phyloP scores from a whole-genome alignment of 805 yeast genomes.

The Brettanomyces anomalus region DNA sequence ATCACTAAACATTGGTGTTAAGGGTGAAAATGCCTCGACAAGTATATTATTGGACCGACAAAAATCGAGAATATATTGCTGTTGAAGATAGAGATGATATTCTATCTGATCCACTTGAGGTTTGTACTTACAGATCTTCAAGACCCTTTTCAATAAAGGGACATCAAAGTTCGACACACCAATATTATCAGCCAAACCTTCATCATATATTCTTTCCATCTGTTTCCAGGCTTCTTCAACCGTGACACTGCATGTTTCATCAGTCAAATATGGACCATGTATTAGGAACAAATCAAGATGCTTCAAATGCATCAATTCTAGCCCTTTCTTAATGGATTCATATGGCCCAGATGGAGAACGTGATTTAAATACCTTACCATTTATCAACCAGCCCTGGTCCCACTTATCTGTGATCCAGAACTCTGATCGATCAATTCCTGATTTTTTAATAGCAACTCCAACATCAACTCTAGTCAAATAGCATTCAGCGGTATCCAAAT shows the following conservation, averaged over 20 bases:
- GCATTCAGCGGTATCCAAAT: constrained; percentile 59
- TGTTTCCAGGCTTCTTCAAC: constrained; percentile 44
- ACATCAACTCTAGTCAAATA: constrained; percentile 55
- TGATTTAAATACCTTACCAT: constrained; percentile 15
- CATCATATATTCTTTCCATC: constrained; percentile 32
- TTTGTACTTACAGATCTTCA: constrained; percentile 28
- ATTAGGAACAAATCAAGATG: constrained; percentile 55
- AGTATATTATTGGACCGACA: constrained; percentile 40
- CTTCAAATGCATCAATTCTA: constrained; percentile 38
- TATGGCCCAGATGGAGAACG: constrained; percentile 31
- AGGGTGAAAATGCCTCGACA: constrained; percentile 59
- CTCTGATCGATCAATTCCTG: constrained; percentile 37
- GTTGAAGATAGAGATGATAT: constrained; percentile 55
- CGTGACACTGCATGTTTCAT: constrained; percentile 33
- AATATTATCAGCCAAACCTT: constrained; percentile 38
- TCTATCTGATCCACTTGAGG: constrained; percentile 68
- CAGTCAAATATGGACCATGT: constrained; percentile 46
- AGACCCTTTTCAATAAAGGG: constrained; percentile 34
- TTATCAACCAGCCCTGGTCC: constrained; percentile 29
- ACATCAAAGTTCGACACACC: constrained; percentile 59
- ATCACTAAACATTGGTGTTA: constrained; percentile 44
- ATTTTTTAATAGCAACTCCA: constrained; percentile 39
- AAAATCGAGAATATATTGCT: constrained; percentile 45
- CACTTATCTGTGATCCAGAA: constrained; percentile 58
- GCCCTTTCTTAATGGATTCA: constrained; percentile 36